Conservation (phyloP, 2,329 filamentous ascomycete species). For the Hortaea sp. region DNA sequence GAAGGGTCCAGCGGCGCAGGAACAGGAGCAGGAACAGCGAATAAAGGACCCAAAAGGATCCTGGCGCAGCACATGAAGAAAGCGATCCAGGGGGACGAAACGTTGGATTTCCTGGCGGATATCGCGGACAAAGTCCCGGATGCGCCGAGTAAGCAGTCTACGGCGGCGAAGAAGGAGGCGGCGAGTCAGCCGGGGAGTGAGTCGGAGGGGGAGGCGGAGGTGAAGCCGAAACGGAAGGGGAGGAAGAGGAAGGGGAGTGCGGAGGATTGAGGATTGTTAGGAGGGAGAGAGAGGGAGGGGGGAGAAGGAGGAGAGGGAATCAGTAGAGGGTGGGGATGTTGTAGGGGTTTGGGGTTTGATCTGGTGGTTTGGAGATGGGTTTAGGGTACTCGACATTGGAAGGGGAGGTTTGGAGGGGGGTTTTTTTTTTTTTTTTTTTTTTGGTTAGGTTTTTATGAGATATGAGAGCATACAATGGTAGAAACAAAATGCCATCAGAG, state of each 20-base stretch:
- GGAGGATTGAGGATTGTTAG: conserved; percentile 9
- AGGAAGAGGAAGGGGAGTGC: conserved; percentile 21
- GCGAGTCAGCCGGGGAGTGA: conserved; percentile 13
- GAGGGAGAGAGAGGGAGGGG: too few relatives aligned
- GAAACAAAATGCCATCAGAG: too few relatives aligned
- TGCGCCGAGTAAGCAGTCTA: conserved; percentile 35
- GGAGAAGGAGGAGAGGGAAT: too few relatives aligned
- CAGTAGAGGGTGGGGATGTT: too few relatives aligned
- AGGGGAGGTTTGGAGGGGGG: too few relatives aligned
- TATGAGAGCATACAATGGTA: too few relatives aligned
- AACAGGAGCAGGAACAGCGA: conserved; percentile 8
- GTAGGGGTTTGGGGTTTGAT: too few relatives aligned
- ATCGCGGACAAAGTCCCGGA: conserved; percentile 80
- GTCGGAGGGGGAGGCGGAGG: conserved; percentile 11
- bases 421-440: too few relatives aligned
- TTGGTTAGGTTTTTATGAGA: too few relatives aligned
- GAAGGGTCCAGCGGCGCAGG: conserved; percentile 31
- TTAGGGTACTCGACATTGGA: too few relatives aligned
- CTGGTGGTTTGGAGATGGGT: too few relatives aligned
- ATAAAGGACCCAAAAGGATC: conserved; percentile 62
- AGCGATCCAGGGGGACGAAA: conserved; percentile 76
- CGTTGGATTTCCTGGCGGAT: conserved; percentile 87
- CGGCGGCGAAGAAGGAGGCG: conserved; percentile 24
- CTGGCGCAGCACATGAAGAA: conserved; percentile 85
- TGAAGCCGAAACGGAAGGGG: conserved; percentile 14